A percentile compares a stretch with the other conserved stretches of the same genome.
Evolutionary conservation across 176 grass and related monocot genomes (phyloP).

Genomic region (Coix lacrymajobi): DNA sequence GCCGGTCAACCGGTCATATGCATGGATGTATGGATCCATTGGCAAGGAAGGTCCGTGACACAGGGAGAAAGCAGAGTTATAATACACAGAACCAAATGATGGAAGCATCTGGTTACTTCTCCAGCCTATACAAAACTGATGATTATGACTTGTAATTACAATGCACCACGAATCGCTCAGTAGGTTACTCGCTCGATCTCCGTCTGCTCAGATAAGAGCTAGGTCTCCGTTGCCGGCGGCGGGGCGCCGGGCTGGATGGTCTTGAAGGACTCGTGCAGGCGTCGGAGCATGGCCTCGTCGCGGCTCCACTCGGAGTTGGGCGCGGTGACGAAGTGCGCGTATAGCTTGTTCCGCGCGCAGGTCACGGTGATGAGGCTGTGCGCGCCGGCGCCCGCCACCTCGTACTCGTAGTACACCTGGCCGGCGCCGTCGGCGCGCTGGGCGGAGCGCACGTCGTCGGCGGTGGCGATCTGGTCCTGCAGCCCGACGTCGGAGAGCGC

Average conservation of each 20-base stretch:
- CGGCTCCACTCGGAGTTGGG: conserved; percentile 75
- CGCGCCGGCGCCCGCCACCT: conserved; percentile 63
- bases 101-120: neutral
- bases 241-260: conserved; percentile 42
- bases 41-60: neutral
- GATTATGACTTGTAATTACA: neutral
- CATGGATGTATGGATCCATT: neutral
- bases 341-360: conserved; percentile 85
- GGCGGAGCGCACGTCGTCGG: conserved; percentile 51
- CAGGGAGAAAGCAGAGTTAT: neutral
- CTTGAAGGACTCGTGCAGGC: conserved; percentile 79
- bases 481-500: conserved; percentile 85
- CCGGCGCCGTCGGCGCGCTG: conserved; percentile 46
- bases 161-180: neutral
- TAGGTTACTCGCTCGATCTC: neutral
- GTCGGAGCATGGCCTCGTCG: conserved; percentile 75
- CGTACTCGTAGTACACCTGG: conserved; percentile 92
- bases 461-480: conserved; percentile 79
- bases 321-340: conserved; percentile 79
- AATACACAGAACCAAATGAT: neutral
- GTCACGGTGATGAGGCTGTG: conserved; percentile 93
- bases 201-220: neutral
- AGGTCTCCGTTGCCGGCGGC: neutral
- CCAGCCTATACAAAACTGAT: conserved; percentile 39
- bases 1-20: too few species aligned